Conservation (phyloP, 441 rosid species). For the Gossypium schwendimanii region DNA sequence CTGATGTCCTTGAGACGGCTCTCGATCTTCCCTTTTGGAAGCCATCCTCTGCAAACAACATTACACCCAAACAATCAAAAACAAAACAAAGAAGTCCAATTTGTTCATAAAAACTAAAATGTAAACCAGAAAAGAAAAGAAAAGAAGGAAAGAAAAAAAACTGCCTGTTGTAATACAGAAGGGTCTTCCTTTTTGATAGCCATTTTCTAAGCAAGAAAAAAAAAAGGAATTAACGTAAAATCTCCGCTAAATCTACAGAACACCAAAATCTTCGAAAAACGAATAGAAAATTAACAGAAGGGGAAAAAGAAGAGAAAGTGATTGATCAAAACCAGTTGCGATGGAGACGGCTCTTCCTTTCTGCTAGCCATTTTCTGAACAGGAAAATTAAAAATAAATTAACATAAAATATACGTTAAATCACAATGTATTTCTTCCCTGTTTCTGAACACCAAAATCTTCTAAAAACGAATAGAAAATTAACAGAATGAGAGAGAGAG, state of each 20-base stretch:
- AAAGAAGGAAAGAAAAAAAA: not conserved
- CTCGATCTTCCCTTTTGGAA: slow-evolving; percentile 10
- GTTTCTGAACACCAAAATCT: not conserved
- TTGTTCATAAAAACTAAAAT: not conserved
- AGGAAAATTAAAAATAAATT: not conserved
- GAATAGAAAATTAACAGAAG: not conserved
- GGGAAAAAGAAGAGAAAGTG: not conserved
- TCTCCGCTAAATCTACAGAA: not conserved
- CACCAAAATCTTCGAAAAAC: not conserved
- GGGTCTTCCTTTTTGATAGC: slow-evolving; percentile 31
- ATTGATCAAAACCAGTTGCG: slow-evolving; percentile 5
- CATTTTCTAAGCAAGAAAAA: slow-evolving; percentile 16
- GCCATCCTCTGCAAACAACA: not conserved
- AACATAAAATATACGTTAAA: not conserved
- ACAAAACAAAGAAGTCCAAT: not conserved
- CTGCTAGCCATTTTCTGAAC: slow-evolving; percentile 23
- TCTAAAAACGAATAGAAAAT: not conserved
- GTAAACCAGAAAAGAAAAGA: not conserved
- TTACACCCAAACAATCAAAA: not conserved
- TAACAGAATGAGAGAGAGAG: not conserved
- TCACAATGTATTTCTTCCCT: not conserved
- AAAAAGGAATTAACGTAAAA: not conserved
- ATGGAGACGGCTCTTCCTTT: slow-evolving; percentile 36
- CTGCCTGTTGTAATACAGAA: slow-evolving; percentile 22
- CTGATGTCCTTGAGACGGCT: slow-evolving; percentile 4